Evolutionary conservation across 495 filamentous ascomycete species (phyloP), one percentile per base, ranked within the genome.

Genomic region (Penicillium fimorum): DNA sequence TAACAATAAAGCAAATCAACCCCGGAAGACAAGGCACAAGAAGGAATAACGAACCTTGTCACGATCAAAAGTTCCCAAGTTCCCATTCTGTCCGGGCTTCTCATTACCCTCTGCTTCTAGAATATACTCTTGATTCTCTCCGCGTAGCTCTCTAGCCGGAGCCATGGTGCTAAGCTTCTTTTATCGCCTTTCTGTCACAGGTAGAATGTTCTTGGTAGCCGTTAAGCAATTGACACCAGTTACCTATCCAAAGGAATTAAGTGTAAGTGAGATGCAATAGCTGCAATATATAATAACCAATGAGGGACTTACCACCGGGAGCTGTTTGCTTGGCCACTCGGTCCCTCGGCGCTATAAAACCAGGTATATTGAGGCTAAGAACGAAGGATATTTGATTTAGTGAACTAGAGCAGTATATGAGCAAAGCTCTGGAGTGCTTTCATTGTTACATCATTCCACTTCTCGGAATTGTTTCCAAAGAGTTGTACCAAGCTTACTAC

Each of bases 381-480:
- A 40, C 4, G n/a, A 3, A 30, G 22, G 25, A 5, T 13, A 18
- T 3, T 37, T 20, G 15, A 30, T 29, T 27, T 7, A 17, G n/a
- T 41, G 25, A 17, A 38, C 7, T 7, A 50, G 10, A 38, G 15
- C 8, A 18, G 22, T 25, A 18, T 27, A 51, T 27, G 17, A 40
- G 17, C 3, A 15, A 17, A 41, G 2, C 33, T 29, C 20, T 24
- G 22, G 33, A 5, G 35, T 41, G 35, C 35, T 40, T 29, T 51
- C 35, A 51, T 41, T 15, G 22, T 51, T 51, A 51, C 49, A 51
- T 51, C 49, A 51, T 41, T 47, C 2, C 17, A 32, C n/a, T 5
- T 30, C 10, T 6, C 45, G 24, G n/a, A 17, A 10, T 47, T 32
- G n/a, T 30, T 47, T 32, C 27, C 9, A 27, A 18, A 20, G 1